These are phyloP conservation scores for Diutina scorzettiae DNA, from an alignment of 1,139 yeast genomes.

Conservation along the genomic window DNA sequence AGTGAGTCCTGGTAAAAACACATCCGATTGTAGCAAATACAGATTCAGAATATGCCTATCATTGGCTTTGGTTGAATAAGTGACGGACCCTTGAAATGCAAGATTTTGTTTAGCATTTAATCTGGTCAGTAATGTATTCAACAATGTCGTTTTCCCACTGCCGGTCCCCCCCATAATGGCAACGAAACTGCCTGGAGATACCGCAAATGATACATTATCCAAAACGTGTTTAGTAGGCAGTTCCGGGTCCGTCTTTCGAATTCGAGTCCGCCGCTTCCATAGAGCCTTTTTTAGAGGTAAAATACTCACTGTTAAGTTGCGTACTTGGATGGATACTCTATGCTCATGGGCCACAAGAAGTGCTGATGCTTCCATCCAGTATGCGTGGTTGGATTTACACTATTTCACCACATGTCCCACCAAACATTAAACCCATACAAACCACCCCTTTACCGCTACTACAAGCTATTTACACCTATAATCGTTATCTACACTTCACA, in stretches of 20 bases:
- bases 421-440: too few relatives aligned
- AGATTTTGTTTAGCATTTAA: slow-evolving; percentile 26
- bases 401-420: too few relatives aligned
- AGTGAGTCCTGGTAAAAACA: slow-evolving; percentile 58
- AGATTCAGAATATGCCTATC: neutral
- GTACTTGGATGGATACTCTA: slow-evolving; percentile 20
- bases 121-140: slow-evolving; percentile 61
- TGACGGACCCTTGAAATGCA: slow-evolving; percentile 36
- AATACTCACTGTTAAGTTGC: slow-evolving; percentile 22
- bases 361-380: too few relatives aligned
- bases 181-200: slow-evolving; percentile 41
- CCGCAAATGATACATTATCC: slow-evolving; percentile 40
- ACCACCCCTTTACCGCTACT: too few relatives aligned
- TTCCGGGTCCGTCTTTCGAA: too few relatives aligned
- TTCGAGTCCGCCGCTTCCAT: too few relatives aligned
- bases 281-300: too few relatives aligned
- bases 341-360: too few relatives aligned
- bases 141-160: slow-evolving; percentile 72
- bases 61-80: slow-evolving; percentile 13
- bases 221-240: slow-evolving; percentile 13
- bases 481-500: too few relatives aligned
- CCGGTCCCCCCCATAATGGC: slow-evolving; percentile 98
- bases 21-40: slow-evolving; percentile 69
- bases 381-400: too few relatives aligned
- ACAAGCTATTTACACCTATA: too few relatives aligned